These are phyloP conservation scores for Tetracladium marchalianum DNA, from an alignment of 495 filamentous ascomycete genomes.

Conservation along the genomic window DNA sequence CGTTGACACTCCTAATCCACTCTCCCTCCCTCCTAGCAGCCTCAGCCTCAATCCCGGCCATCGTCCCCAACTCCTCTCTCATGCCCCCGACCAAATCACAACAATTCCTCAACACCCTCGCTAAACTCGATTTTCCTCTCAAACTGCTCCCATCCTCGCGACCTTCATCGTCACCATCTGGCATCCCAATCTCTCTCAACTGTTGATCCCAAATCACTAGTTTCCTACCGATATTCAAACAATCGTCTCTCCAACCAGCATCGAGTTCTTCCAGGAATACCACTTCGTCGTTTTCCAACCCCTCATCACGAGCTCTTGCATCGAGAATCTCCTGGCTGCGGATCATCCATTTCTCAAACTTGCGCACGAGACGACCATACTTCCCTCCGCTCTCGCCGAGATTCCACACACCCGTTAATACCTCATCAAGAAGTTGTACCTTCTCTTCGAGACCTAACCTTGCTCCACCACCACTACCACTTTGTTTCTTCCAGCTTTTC, in stretches of 20 bases:
- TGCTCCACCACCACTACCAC: slow-evolving; percentile 14
- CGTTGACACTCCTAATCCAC: slow-evolving; percentile 39
- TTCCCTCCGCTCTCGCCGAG: slow-evolving; percentile 38
- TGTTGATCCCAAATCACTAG: slow-evolving; percentile 32
- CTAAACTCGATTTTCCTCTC: slow-evolving; percentile 22
- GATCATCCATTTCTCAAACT: slow-evolving; percentile 42
- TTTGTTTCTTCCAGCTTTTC: slow-evolving; percentile 23
- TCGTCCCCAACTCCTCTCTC: slow-evolving; percentile 34
- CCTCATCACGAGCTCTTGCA: slow-evolving; percentile 21
- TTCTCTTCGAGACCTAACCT: slow-evolving; percentile 30
- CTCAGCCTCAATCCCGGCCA: slow-evolving; percentile 38
- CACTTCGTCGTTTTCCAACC: slow-evolving; percentile 15
- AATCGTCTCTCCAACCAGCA: slow-evolving; percentile 33
- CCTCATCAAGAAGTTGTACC: slow-evolving; percentile 39
- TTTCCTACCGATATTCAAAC: slow-evolving; percentile 25
- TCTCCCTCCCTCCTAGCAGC: slow-evolving; percentile 29
- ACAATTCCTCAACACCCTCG: slow-evolving; percentile 27
- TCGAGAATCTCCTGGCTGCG: slow-evolving; percentile 29
- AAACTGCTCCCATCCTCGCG: neutral
- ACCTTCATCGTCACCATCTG: slow-evolving; percentile 1
- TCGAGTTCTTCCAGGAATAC: slow-evolving; percentile 34
- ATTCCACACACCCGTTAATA: slow-evolving; percentile 38
- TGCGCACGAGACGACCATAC: slow-evolving; percentile 33
- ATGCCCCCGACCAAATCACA: slow-evolving; percentile 32
- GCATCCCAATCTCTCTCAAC: slow-evolving; percentile 24